Evolutionary conservation across 768 basidiomycete genomes (phyloP), one percentile per base, ranked within the genome.

Genomic region (Tulasnella sp.): DNA sequence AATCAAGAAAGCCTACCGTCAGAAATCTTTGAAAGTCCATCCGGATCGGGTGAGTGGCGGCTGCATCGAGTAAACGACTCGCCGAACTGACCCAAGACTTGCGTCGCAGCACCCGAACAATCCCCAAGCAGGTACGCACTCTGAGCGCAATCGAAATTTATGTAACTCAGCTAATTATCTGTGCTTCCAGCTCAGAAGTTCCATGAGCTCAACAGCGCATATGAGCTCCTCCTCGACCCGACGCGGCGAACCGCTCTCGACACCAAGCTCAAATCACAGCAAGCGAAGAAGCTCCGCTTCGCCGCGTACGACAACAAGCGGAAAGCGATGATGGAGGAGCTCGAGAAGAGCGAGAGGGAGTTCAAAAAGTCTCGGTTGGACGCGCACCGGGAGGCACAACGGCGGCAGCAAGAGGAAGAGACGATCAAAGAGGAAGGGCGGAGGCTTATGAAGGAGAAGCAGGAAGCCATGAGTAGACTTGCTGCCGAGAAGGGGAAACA

Each of bases 11-110:
- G 91, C 92, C 0, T 94, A 93, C 76, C 85, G 92, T 44, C 84
- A 90, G 73, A 83, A 86, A 35, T 93, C 92, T 1, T 83, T 92
- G 76, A 93, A 92, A 81, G 90, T 93, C 40, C 92, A 94, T 80
- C 92, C 92, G 35, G 92, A 94, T 78, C 86, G 91, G 77, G 92
- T 92, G 75, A 74, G 86, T 84, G 74, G 74, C 11, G 75, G 32
- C 47, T 67, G 14, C 75, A 74, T 34, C 69, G 39, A 14, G 9
- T 34, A 34, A 16, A 47, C 22, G 37, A 64, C 34, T 22, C 69
- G n/a, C 40, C 76, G 77, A n/a, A 75, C 69, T 70, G 37, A 67
- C 40, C 16, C 42, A 11, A 62, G 35, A 17, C 26, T 74, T 76
- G 5, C 79, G n/a, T 67, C 42, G 16, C 29, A 92, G 90, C 92